Base-by-base conservation (phyloP, 2,329 filamentous ascomycete species). In the Cylindrodendrum hubeiense region DNA sequence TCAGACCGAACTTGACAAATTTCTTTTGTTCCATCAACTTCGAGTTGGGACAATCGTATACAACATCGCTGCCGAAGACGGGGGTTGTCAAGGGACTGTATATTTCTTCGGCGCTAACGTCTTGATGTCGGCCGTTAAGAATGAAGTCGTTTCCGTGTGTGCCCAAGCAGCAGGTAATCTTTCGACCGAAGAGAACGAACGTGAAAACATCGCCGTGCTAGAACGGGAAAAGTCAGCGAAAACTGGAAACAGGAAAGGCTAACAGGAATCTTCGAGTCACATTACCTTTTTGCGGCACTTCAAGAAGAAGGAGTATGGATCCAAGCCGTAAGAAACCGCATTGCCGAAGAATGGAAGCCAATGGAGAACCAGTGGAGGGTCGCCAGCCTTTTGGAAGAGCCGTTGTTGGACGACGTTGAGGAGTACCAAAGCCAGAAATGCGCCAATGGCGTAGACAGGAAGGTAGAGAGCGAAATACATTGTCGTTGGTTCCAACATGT, bases 1-100 rank as follows among this genome's bases (percentile, higher is more conserved):
- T 92, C 34, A 92, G 85, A 46, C 90, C 90, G 69, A 90, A 89
- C 77, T 93, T 92, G 85, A 92, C 89, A 72, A 92, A 92, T 84
- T 93, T 94, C 84, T 95, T 95, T 82, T 96, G 93, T 81, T 96
- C 93, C 92, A 95, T 95, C 66, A 95, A 85, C 80, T 94, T 94
- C 50, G 91, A 84, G 79, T 95, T 95, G 44, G 93, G 92, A 78
- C 92, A 95, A 79, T 95, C 93, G 79, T 95, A 95, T 52, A 95
- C 90, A 46, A 96, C 91, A 79, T 93, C 89, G 77, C 87, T 89
- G 65, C 93, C 93, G 76, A 96, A 96, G 5, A 87, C 85, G 10
- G 86, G 85, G 0, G 81, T 86, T 6, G 83, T 86, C 44, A 87
- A 75, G 6, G 81, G 81, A 0, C 79, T 76, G 71, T 88, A 88